These are phyloP conservation scores for Ophiostoma perfectum DNA, from an alignment of 2,329 filamentous ascomycete genomes.

Conservation along the genomic window DNA sequence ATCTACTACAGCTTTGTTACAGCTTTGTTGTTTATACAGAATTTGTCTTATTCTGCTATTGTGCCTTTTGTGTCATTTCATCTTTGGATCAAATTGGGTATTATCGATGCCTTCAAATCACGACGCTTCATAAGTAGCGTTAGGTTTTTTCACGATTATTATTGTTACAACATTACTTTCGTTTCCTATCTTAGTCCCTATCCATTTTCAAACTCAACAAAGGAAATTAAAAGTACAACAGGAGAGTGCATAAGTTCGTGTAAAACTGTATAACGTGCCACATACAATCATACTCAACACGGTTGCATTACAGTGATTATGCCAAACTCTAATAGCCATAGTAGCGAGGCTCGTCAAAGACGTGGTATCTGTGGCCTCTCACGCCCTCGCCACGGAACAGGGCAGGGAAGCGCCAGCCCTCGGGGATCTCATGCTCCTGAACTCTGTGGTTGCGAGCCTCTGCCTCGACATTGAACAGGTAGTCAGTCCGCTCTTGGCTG, in stretches of 20 bases:
- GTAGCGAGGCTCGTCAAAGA: constrained; percentile 87
- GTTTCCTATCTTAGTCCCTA: background rate
- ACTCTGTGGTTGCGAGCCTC: constrained; percentile 56
- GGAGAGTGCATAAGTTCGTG: background rate
- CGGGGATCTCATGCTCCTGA: constrained; percentile 66
- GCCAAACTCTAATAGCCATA: constrained; percentile 39
- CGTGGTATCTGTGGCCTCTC: constrained; percentile 85
- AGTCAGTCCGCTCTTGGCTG: constrained; percentile 40
- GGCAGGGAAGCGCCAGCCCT: constrained; percentile 74
- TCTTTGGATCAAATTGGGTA: too few species aligned
- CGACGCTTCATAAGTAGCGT: too few species aligned
- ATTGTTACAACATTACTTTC: background rate
- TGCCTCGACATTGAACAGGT: constrained; percentile 44
- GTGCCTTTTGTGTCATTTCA: too few species aligned
- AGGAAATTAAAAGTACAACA: background rate
- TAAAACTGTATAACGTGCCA: background rate
- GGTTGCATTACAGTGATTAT: background rate
- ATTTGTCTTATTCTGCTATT: background rate
- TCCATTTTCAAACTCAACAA: background rate
- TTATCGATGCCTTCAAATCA: too few species aligned
- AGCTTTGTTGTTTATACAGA: background rate
- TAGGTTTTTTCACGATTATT: background rate
- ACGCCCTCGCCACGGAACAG: constrained; percentile 82
- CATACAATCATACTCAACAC: background rate
- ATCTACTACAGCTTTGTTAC: background rate